Conservation (phyloP, 1,139 yeast genomes). For the Candida sp. region DNA sequence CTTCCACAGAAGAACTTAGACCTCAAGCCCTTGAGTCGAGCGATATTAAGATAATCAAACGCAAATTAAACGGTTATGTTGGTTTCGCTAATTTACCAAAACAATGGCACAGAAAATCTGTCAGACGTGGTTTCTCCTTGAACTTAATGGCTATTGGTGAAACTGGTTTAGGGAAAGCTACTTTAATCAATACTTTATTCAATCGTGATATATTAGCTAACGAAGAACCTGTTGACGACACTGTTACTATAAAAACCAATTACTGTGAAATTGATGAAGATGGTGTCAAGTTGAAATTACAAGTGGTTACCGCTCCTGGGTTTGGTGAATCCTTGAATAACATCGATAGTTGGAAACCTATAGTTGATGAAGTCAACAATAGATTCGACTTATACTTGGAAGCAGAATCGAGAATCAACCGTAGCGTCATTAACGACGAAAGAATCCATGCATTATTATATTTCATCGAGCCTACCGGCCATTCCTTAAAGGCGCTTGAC, state of each 20-base stretch:
- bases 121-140: constrained; percentile 90
- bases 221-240: constrained; percentile 12
- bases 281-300: constrained; percentile 83
- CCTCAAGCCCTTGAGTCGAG: constrained; percentile 4
- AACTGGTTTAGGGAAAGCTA: constrained; percentile 90
- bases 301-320: constrained; percentile 90
- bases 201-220: constrained; percentile 62
- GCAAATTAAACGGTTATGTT: constrained; percentile 87
- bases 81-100: constrained; percentile 98
- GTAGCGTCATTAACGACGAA: constrained; percentile 69
- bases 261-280: constrained; percentile 84
- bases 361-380: constrained; percentile 82
- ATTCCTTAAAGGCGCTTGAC: constrained; percentile 85
- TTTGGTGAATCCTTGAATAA: constrained; percentile 93
- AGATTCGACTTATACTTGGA: constrained; percentile 89
- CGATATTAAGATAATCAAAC: constrained; percentile 62
- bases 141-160: constrained; percentile 91
- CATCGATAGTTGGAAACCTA: constrained; percentile 88
- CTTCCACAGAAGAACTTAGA: constrained; percentile 1
- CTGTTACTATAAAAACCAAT: constrained; percentile 64
- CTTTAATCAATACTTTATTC: constrained; percentile 91
- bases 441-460: constrained; percentile 86
- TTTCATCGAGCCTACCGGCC: constrained; percentile 97
- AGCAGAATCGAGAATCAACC: constrained; percentile 81
- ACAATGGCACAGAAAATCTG: constrained; percentile 97